Evolutionary conservation across 2,329 filamentous ascomycete genomes (phyloP), one percentile per base, ranked within the genome.

Genomic region (Aspergillus pseudonomiae): DNA sequence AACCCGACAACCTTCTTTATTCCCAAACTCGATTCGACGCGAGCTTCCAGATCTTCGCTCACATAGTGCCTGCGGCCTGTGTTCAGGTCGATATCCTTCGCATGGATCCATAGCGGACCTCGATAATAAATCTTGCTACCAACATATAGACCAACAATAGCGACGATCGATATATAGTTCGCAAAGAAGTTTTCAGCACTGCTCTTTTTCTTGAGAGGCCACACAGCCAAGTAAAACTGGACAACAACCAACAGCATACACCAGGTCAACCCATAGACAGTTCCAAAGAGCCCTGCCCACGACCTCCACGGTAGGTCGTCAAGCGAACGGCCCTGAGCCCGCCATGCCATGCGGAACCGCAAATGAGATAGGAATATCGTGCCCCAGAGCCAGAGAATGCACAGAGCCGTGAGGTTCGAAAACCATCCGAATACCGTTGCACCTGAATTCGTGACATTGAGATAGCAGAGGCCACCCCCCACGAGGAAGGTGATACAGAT

Each of bases 361-460:
- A 91, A 90, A 70, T 91, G 89, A 2, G 87, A 83, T 21, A 88
- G 74, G 73, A 87, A 89, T 69, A 91, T 89, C 53, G 84, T 87
- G 26, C 82, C 86, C 88, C 88, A 91, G 19, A 87, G 86, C 75
- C 89, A 90, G 52, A 90, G 82, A 28, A 86, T 83, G 14, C 85
- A 84, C 1, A 90, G 82, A 60, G 86, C 88, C 3, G 87, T 89
- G 14, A 90, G 79, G 6, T 88, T 85, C 30, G 87, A 83, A 2
- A 91, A 83, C 88, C 88, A 90, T 66, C 85, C 82, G 60, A 91
- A 89, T 16, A 89, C 83, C 0, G 79, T 74, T 6, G 77, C 73
- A 48, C 86, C 86, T 0, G 78, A 77, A 1, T 82, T 75, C 4
- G 70, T 69, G 7, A 79, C 72, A 57, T 77, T 78, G 62, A 81